Base-by-base conservation (phyloP, 2,329 filamentous ascomycete genomes). In the Epichloe typhina region DNA sequence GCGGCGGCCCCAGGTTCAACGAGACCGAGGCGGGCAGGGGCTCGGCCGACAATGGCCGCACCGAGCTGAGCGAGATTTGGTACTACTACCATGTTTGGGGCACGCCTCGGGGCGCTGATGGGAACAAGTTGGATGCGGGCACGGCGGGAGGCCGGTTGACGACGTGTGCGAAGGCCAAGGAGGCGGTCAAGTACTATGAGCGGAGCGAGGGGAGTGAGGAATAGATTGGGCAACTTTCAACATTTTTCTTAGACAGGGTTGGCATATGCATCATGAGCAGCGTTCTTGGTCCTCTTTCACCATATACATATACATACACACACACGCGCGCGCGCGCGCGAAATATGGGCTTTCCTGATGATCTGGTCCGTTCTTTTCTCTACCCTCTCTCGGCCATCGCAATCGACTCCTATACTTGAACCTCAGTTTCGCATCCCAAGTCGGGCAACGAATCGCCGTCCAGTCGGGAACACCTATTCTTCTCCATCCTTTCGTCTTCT, bases 1-100 rank as follows among this genome's bases (percentile, higher is more conserved):
- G 81, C 67, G 68, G 70, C 0, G 82, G 81, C 0, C 75, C 79
- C 8, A 62, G 70, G 21, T 84, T 73, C 63, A 84, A 84, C 61
- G 68, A 73, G 55, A 84, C 81, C 13, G 70, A 62, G 19, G 76
- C 73, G 7, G 81, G 82, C 2, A 70, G 65, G 53, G 74, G 74
- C 19, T 74, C 72, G 2, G 58, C 59, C 2, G 81, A 84, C 57
- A 73, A 68, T 51, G 80, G 82, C 2, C 66, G 67, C 54, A 84
- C 79, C 1, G 69, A 74, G 35, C 56, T 85, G 46, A 73, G 62
- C 52, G 82, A 86, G 70, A 70, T 82, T 12, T 85, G 80, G 80
- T 85, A 84, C 60, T 84, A 83, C 59, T 72, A 76, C 62, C 74
- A 83, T 62, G 75, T 77, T 49, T 72, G 70, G 50, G 81, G 81